Base-by-base conservation (phyloP, 2,329 filamentous ascomycete species). In the Exophiala viscosa region DNA sequence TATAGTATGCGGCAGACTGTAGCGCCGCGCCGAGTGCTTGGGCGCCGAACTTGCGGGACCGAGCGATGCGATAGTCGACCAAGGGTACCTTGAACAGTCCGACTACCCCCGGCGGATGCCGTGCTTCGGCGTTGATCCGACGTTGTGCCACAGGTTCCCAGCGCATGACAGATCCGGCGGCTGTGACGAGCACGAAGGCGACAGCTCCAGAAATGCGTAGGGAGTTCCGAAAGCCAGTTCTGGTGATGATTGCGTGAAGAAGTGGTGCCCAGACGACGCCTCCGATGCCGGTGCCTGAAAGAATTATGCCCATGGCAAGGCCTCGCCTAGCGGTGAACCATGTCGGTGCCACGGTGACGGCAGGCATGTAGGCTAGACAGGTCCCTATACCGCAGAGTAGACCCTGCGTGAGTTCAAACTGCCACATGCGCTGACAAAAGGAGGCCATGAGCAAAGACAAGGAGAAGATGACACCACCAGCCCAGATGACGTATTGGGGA, bases 341-440 rank as follows among this genome's bases (percentile, higher is more conserved):
- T 56, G 84, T 81, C 2, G 82, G 76, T 0, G 76, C 69, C 36
- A 84, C 78, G 1, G 69, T 67, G 38, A 83, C 77, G 28, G 70
- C 73, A 9, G 75, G 79, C 2, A 82, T 78, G 60, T 82, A 83
- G 2, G 82, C 66, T 53, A 83, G 82, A 0, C 81, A 81, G 75
- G 83, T 81, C 0, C 81, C 81, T 61, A 76, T 74, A 9, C 81
- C 81, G 60, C 84, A 83, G 58, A 79, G 82, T 5, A 83, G 68
- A 3, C 81, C 81, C 59, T 84, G 81, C 31, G 71, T 74, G 1
- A 84, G 72, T 55, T 82, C 81, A 3, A 84, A 69, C n/a, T 84
- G 80, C 80, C 80, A 84, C 57, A 80, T 78, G 17, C 74, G 59
- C 35, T 63, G 58, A n/a, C 70, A 64, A 42, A 71, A 69, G 31